phyloP scores from a whole-genome alignment of 768 basidiomycete genomes.

The Mycena galopus region DNA sequence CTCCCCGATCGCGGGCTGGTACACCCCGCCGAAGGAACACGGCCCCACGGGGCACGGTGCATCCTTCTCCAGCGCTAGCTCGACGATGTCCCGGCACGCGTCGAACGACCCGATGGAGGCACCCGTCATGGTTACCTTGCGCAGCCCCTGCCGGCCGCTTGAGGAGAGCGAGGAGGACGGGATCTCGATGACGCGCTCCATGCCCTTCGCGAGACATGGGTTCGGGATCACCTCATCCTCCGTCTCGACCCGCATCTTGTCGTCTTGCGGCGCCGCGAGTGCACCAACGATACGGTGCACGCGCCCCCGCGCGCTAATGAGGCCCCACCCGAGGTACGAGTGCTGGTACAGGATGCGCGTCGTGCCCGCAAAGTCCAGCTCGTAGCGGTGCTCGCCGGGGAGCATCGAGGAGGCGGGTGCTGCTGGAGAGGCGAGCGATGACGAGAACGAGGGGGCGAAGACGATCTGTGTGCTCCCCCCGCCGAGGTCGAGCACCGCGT shows the following conservation, averaged over 20 bases:
- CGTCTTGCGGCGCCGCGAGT: constrained; percentile 55
- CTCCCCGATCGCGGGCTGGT: constrained; percentile 93
- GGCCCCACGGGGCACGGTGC: constrained; percentile 94
- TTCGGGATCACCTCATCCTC: too few relatives aligned
- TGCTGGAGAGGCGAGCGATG: constrained; percentile 52
- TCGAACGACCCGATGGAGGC: too few relatives aligned
- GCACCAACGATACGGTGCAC: constrained; percentile 95
- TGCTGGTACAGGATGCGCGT: constrained; percentile 92
- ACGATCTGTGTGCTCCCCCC: constrained; percentile 99
- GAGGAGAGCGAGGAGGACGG: too few relatives aligned
- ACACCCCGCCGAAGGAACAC: constrained; percentile 97
- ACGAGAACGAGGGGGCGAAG: constrained; percentile 79
- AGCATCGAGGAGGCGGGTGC: too few relatives aligned
- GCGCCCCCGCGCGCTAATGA: constrained; percentile 88
- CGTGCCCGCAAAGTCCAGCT: constrained; percentile 78
- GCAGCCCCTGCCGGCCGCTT: too few relatives aligned
- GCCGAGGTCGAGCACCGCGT: constrained; percentile 95
- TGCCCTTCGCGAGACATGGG: too few relatives aligned
- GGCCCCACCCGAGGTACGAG: constrained; percentile 96
- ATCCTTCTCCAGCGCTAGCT: constrained; percentile 95
- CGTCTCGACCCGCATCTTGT: too few relatives aligned
- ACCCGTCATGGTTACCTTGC: too few relatives aligned
- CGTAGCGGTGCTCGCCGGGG: constrained; percentile 94
- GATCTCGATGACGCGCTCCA: too few relatives aligned
- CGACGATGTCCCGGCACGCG: too few relatives aligned